Base-by-base conservation (phyloP, 345 rosid genomes). In the Salix dunnii region DNA sequence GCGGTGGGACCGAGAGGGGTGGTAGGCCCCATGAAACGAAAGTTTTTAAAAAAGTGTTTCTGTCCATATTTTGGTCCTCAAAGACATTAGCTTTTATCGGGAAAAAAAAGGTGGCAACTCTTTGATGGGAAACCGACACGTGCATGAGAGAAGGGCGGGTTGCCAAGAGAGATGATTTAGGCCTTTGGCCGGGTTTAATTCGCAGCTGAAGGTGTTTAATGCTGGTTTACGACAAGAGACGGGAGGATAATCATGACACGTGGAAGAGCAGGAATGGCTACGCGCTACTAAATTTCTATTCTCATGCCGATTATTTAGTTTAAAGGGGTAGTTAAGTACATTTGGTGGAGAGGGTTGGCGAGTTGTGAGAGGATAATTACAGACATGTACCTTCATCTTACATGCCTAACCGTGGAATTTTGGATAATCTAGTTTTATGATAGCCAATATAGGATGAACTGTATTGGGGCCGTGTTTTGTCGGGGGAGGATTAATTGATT, bases 11-110 rank as follows among this genome's bases (percentile, higher is more conserved):
- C 69, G 78, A 35, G 11, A 4, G 51, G 4, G 73, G 73, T 71
- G 74, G 80, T 63, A 75, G 92, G 72, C 66, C 76, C 77, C 68
- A 17, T 3, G 53, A 51, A 36, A 13, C 23, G 31, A 23, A 68
- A 46, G n/a, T 48, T 20, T 20, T 38, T 3, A 28, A 35, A 49
- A 55, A 48, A 53, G 38, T 3, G 49, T 46, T 46, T 46, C 49
- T 46, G 17, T 46, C 49, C 49, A 46, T 12, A 25, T 23, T 58
- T 23, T n/a, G n/a, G 25, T 35, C 74, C 65, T 6, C 12, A 53
- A 36, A 6, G 31, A 71, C 18, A 27, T 4, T 70, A n/a, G 9
- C 13, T 61, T n/a, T 10, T 61, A 4, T 28, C 30, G 14, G 3
- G 7, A 3, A 1, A n/a, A 61, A 61, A 28, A 28, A 28, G 0